Percentiles rank a stretch among this genome's conserved stretches.
These are phyloP conservation scores for Candida taoyuanica DNA, from an alignment of 805 yeast genomes.

Conservation along the genomic window DNA sequence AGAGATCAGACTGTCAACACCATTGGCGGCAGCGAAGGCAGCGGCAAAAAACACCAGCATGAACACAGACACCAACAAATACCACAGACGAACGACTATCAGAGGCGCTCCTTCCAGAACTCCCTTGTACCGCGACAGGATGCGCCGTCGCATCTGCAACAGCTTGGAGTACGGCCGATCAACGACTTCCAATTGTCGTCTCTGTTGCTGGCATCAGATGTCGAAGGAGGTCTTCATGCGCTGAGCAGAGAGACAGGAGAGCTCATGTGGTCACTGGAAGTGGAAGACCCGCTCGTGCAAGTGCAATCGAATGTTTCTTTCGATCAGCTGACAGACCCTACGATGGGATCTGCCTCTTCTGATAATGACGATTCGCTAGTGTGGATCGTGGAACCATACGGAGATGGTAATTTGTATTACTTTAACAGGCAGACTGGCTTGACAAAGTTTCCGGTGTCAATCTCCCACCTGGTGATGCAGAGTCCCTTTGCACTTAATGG, in stretches of 20 bases:
- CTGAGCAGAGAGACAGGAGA: conserved; percentile 71
- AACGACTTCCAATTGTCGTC: conserved; percentile 72
- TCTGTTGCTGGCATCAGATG: conserved; percentile 65
- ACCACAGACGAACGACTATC: conserved; percentile 3
- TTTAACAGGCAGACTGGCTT: conserved; percentile 73
- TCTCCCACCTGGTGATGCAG: conserved; percentile 69
- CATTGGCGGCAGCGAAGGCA: neutral
- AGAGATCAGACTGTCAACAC: neutral
- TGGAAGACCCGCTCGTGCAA: conserved; percentile 58
- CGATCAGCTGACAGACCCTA: conserved; percentile 5
- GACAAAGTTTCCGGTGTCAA: conserved; percentile 75
- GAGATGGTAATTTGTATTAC: conserved; percentile 78
- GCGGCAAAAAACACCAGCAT: conserved; percentile 1
- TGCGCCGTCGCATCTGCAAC: conserved; percentile 5
- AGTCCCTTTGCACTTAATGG: conserved; percentile 77
- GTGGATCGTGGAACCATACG: conserved; percentile 90
- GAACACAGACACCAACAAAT: conserved; percentile 1
- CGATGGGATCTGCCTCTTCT: no score
- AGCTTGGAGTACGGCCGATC: conserved; percentile 34
- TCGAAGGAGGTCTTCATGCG: conserved; percentile 86
- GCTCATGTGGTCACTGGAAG: conserved; percentile 68
- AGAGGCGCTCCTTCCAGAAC: neutral
- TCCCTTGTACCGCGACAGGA: conserved; percentile 3
- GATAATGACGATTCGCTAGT: conserved; percentile 36
- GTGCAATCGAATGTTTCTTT: conserved; percentile 26